A percentile compares a stretch with the other conserved stretches of the same genome.
Evolutionary conservation across 352 stramenopile genomes (phyloP).

Genomic region (Globisporangium radiosum): DNA sequence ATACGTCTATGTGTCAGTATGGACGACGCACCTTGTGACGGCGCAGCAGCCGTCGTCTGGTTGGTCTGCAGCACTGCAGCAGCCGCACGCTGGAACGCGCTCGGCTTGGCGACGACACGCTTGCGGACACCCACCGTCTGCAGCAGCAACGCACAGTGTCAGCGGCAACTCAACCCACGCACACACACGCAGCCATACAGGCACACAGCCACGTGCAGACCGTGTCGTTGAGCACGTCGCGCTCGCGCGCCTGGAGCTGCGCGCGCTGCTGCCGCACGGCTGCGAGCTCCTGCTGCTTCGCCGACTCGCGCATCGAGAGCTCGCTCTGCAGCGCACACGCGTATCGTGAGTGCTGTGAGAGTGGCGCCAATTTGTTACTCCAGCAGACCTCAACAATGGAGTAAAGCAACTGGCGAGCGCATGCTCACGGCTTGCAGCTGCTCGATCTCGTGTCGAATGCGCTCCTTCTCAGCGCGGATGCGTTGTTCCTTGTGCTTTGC

Average conservation of each 20-base stretch:
- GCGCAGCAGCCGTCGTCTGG: not conserved
- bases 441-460: constrained; percentile 44
- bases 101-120: constrained; percentile 7
- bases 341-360: too few relatives aligned
- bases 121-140: constrained; percentile 32
- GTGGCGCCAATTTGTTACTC: too few relatives aligned
- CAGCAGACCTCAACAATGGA: too few relatives aligned
- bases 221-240: constrained; percentile 29
- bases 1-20: not conserved
- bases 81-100: constrained; percentile 21
- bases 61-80: not conserved
- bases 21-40: not conserved
- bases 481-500: constrained; percentile 59
- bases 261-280: constrained; percentile 26
- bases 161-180: not conserved
- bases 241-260: constrained; percentile 24
- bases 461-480: constrained; percentile 64
- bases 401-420: too few relatives aligned
- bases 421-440: constrained; percentile 30
- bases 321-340: constrained; percentile 14
- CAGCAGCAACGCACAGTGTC: not conserved
- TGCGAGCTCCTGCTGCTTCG: constrained; percentile 37
- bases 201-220: not conserved
- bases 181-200: too few relatives aligned
- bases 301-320: constrained; percentile 40